Conservation (phyloP, 83 land plant genomes). For the Thuja plicata region DNA sequence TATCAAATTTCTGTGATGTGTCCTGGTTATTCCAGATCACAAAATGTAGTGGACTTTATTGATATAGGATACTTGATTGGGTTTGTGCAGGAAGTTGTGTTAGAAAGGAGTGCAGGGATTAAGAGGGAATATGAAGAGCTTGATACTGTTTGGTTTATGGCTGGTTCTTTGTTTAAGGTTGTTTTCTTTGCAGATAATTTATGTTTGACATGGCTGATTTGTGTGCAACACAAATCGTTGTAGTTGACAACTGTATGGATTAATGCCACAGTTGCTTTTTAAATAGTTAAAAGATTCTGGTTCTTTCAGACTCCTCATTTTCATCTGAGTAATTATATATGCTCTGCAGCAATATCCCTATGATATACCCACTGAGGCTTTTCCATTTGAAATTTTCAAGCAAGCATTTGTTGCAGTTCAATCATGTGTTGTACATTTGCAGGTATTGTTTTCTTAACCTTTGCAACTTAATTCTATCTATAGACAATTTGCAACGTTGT, state of each 20-base stretch:
- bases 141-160: slow-evolving; percentile 99
- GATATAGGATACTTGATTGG: not conserved
- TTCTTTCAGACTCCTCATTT: not conserved
- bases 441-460: slow-evolving; percentile 50
- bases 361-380: slow-evolving; percentile 97
- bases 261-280: not conserved
- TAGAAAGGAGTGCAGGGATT: slow-evolving; percentile 83
- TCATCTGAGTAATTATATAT: not conserved
- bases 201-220: not conserved
- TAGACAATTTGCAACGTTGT: not conserved
- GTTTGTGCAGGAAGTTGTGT: slow-evolving; percentile 65
- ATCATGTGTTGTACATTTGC: slow-evolving; percentile 99
- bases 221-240: not conserved
- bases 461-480: not conserved
- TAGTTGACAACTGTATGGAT: not conserved
- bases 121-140: slow-evolving; percentile 94
- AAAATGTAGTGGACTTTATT: not conserved
- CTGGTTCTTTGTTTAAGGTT: slow-evolving; percentile 97
- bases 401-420: slow-evolving; percentile 99
- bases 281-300: not conserved
- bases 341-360: slow-evolving; percentile 93
- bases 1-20: not conserved
- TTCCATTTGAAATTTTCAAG: slow-evolving; percentile 94
- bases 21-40: not conserved
- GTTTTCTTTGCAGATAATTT: not conserved